Percentiles rank a stretch among this genome's conserved stretches.
Evolutionary conservation across 805 yeast genomes (phyloP).

Genomic region (Metschnikowia vanudenii): DNA sequence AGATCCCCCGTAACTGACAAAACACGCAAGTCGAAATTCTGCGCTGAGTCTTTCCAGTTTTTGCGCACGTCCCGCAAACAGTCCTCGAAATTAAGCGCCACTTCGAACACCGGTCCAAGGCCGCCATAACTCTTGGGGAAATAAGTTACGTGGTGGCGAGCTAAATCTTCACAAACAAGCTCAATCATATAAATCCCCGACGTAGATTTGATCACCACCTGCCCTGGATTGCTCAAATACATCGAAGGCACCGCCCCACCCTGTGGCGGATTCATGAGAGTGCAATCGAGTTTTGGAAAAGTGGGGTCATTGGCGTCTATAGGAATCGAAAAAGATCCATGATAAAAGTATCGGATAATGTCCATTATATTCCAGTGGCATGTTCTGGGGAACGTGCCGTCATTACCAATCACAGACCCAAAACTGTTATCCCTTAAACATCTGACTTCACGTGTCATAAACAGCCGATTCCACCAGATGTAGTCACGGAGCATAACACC

Average conservation of each 20-base stretch:
- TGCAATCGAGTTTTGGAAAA: conserved; percentile 39
- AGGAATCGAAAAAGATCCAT: conserved; percentile 76
- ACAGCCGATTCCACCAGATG: conserved; percentile 74
- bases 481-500: conserved; percentile 94
- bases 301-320: conserved; percentile 49
- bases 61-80: conserved; percentile 32
- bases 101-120: conserved; percentile 53
- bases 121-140: conserved; percentile 58
- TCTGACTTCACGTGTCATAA: conserved; percentile 65
- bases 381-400: conserved; percentile 51
- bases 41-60: conserved; percentile 25
- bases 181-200: conserved; percentile 79
- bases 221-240: conserved; percentile 25
- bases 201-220: conserved; percentile 44
- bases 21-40: conserved; percentile 50
- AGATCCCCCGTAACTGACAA: conserved; percentile 63
- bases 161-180: conserved; percentile 54
- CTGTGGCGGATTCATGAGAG: conserved; percentile 21
- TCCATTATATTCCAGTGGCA: conserved; percentile 90
- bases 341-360: conserved; percentile 70
- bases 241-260: conserved; percentile 21
- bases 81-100: conserved; percentile 46
- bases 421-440: conserved; percentile 51
- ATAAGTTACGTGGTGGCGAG: conserved; percentile 60
- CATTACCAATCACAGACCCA: conserved; percentile 42